Percentiles rank a stretch among this genome's conserved stretches.
phyloP scores from a whole-genome alignment of 257 asterid species.

The Solanum commersonii region DNA sequence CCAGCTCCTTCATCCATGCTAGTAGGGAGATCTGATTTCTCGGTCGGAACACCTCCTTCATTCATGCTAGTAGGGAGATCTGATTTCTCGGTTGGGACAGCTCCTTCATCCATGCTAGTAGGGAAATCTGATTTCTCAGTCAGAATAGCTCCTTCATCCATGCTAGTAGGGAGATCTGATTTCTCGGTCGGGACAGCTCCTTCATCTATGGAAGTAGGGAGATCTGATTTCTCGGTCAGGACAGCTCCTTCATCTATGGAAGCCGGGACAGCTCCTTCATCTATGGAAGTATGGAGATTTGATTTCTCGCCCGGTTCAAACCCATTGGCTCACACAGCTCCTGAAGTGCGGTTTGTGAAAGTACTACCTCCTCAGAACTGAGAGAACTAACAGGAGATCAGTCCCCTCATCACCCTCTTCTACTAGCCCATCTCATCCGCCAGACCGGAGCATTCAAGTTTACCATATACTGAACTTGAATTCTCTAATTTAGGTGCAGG shows the following conservation, averaged over 20 bases:
- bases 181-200: constrained; percentile 7
- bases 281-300: constrained; percentile 9
- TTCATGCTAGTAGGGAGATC: constrained; percentile 12
- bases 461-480: constrained; percentile 4
- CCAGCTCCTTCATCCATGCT: background rate
- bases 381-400: constrained; percentile 11
- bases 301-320: constrained; percentile 14
- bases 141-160: background rate
- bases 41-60: background rate
- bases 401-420: background rate
- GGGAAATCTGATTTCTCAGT: background rate
- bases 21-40: background rate
- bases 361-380: constrained; percentile 11
- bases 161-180: constrained; percentile 12
- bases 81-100: constrained; percentile 3
- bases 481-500: constrained; percentile 19
- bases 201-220: background rate
- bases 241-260: background rate
- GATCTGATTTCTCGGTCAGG: background rate
- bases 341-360: background rate
- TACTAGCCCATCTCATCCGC: constrained; percentile 13
- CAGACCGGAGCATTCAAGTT: constrained; percentile 20
- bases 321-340: constrained; percentile 16
- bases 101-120: background rate
- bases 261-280: background rate